Conservation (phyloP, 495 filamentous ascomycete genomes). For the Podospora anserina region DNA sequence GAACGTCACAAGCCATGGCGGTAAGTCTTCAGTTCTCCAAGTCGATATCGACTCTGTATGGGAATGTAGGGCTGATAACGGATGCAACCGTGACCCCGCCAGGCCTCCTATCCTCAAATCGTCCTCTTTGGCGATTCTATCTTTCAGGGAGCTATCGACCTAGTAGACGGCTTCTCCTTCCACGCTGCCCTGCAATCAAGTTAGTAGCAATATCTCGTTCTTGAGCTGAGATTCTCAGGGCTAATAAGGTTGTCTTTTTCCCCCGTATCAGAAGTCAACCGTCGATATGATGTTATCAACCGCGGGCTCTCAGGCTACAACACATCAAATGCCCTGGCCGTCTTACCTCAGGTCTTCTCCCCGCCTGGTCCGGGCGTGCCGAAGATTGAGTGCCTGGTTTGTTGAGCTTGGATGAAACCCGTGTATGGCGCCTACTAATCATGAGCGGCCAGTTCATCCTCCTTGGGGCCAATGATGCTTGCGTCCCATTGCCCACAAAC, state of each 20-base stretch:
- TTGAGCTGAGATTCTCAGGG: conserved; percentile 5
- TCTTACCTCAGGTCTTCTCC: conserved; percentile 42
- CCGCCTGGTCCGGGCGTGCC: conserved; percentile 48
- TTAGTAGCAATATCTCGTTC: conserved; percentile 27
- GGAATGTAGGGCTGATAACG: conserved; percentile 18
- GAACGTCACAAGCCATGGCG: conserved; percentile 20
- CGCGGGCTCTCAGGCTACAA: conserved; percentile 51
- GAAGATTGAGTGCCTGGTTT: conserved; percentile 64
- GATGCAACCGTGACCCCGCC: conserved; percentile 11
- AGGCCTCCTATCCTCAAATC: conserved; percentile 57
- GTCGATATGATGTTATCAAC: conserved; percentile 49
- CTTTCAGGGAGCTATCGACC: conserved; percentile 58
- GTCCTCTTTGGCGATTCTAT: conserved; percentile 82
- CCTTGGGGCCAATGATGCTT: conserved; percentile 84
- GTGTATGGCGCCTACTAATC: background rate
- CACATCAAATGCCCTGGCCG: conserved; percentile 44
- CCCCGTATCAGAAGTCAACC: conserved; percentile 37
- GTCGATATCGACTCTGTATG: background rate
- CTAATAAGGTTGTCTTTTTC: background rate
- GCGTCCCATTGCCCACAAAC: conserved; percentile 52
- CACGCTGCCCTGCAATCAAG: conserved; percentile 68
- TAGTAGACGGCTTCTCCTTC: conserved; percentile 65
- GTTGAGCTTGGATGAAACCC: conserved; percentile 14
- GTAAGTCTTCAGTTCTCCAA: conserved; percentile 16
- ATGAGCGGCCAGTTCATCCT: conserved; percentile 60